A percentile compares a stretch with the other conserved stretches of the same genome.
phyloP scores from a whole-genome alignment of 2,329 filamentous ascomycete genomes.

The Colletotrichum godetiae region DNA sequence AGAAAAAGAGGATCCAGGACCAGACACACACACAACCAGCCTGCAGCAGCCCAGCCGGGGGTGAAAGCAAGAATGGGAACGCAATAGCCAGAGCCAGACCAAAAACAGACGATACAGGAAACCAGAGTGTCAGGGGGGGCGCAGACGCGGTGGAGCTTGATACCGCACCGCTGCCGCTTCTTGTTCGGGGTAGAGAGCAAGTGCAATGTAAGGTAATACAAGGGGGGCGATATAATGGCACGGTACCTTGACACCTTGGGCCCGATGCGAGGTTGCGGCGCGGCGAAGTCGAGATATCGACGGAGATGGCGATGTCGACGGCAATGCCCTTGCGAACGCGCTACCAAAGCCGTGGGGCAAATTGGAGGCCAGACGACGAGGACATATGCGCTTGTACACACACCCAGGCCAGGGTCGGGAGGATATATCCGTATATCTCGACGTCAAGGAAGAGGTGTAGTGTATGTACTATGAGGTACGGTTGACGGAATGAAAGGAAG shows the following conservation, averaged over 20 bases:
- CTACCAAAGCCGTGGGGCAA: constrained; percentile 29
- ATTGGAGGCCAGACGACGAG: constrained; percentile 19
- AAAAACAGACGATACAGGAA: constrained; percentile 10
- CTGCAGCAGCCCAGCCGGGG: neutral
- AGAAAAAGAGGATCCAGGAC: neutral
- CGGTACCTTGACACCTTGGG: constrained; percentile 26
- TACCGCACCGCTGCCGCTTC: constrained; percentile 12
- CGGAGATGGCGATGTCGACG: constrained; percentile 20
- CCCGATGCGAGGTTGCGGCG: constrained; percentile 19
- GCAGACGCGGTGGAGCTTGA: constrained; percentile 29
- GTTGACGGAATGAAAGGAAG: neutral
- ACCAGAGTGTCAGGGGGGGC: constrained; percentile 21
- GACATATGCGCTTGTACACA: constrained; percentile 8
- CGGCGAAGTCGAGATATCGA: constrained; percentile 13
- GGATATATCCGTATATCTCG: neutral
- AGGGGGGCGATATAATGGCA: constrained; percentile 29
- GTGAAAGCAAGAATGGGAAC: neutral
- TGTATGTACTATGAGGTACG: neutral
- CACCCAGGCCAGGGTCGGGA: neutral
- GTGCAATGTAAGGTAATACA: constrained; percentile 34
- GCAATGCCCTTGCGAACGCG: constrained; percentile 30
- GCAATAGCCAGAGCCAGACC: neutral
- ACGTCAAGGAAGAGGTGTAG: neutral
- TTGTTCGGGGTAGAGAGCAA: constrained; percentile 32
- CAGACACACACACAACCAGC: neutral